Evolutionary conservation across 495 filamentous ascomycete genomes (phyloP), one percentile per base, ranked within the genome.

Genomic region (Chaetomium cochliodes): DNA sequence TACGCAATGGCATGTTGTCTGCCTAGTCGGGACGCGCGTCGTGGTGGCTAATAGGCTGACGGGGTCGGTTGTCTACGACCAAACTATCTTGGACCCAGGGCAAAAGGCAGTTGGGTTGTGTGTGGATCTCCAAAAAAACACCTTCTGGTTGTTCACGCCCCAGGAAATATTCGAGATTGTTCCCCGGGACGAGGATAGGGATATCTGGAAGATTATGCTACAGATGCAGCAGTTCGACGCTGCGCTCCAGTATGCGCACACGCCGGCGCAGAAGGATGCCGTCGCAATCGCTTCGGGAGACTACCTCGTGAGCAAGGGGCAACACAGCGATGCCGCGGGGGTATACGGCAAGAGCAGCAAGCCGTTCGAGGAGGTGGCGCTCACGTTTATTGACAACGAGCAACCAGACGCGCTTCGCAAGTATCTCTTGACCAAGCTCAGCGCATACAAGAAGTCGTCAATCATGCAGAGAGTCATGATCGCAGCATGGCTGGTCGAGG

Each of bases 311-410:
- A 84, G 81, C 62, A 91, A 91, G 78, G 90, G 91, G 13, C 83
- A 87, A 39, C 96, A 87, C 72, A 73, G 87, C 33, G 92, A 97
- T 73, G 94, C 94, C 18, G 96, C 94, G 13, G 85, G 82, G 39
- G 86, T 96, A 28, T 97, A 96, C 79, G 94, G 94, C 37, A 91
- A 90, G 77, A 97, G 93, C 78, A 96, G 89, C 70, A 97, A 97
- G 79, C 88, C 89, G 2, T 98, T 98, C 67, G 94, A 98, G 70
- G 91, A 98, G 70, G 94, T 98, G 46, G 92, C 92, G 55, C 80
- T 98, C 53, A 88, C 84, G 2, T 91, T 98, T 67, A 92, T 98
- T 63, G 93, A 97, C 72, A 86, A 88, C 65, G 87, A 88, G 47
- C 90, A 98, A 72, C 88, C 90, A 62, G 96, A 98, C 82, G 93